Conservation (phyloP, 2,329 filamentous ascomycete genomes). For the Amesomyces nigricolor region DNA sequence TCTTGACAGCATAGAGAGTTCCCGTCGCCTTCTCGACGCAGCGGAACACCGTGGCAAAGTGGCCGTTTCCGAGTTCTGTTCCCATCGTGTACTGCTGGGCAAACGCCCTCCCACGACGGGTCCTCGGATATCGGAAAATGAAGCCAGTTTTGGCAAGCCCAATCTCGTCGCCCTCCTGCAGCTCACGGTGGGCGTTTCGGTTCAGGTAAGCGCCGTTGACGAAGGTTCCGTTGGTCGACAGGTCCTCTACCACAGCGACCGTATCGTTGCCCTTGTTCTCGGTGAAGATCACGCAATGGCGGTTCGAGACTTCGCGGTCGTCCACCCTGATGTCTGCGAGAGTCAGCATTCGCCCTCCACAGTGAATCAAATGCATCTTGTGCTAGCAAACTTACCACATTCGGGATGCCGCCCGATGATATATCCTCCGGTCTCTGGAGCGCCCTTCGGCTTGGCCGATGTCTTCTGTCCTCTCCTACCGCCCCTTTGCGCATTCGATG, state of each 20-base stretch:
- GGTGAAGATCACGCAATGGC: conserved; percentile 54
- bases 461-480: conserved; percentile 41
- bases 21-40: conserved; percentile 78
- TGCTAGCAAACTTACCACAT: conserved; percentile 61
- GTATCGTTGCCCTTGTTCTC: conserved; percentile 37
- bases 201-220: conserved; percentile 89
- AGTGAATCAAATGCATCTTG: neutral
- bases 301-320: conserved; percentile 78
- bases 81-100: conserved; percentile 78
- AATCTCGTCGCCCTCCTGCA: conserved; percentile 87
- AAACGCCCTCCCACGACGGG: conserved; percentile 69
- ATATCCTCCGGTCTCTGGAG: conserved; percentile 71
- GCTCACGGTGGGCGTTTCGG: conserved; percentile 82
- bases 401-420: conserved; percentile 89
- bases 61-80: conserved; percentile 24
- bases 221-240: conserved; percentile 95
- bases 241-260: conserved; percentile 78
- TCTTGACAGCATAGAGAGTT: conserved; percentile 82
- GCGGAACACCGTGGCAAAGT: conserved; percentile 25
- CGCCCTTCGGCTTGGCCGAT: conserved; percentile 50
- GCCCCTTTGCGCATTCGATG: conserved; percentile 29
- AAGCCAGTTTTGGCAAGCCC: conserved; percentile 73
- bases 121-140: conserved; percentile 83
- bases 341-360: conserved; percentile 20
- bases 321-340: conserved; percentile 64